phyloP scores from a whole-genome alignment of 1,284 basidiomycete species.

The Pseudozyma thailandica region DNA sequence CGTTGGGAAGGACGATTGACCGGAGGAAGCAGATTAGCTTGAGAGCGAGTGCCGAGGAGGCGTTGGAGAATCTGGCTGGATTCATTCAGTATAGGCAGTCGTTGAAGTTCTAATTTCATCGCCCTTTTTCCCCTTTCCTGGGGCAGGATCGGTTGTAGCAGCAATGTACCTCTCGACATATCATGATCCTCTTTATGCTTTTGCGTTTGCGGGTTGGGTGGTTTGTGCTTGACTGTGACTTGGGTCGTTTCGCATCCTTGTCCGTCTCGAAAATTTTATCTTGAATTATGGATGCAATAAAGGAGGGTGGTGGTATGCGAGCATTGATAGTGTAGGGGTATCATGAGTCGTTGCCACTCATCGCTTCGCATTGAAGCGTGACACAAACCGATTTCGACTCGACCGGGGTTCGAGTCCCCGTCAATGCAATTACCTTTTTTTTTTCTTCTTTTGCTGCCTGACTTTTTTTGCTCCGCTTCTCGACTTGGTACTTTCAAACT shows the following conservation, averaged over 20 bases:
- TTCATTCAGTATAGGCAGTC: slow-evolving; percentile 82
- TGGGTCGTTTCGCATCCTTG: background rate
- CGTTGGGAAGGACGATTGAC: slow-evolving; percentile 68
- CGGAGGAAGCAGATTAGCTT: slow-evolving; percentile 70
- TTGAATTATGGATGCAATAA: slow-evolving; percentile 1
- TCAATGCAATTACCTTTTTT: slow-evolving; percentile 50
- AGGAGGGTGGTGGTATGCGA: accelerated
- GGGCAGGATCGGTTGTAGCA: no score
- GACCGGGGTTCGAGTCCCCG: slow-evolving; percentile 59
- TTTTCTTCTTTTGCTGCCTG: background rate
- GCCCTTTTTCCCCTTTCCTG: no score
- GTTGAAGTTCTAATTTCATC: slow-evolving; percentile 27
- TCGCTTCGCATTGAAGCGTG: slow-evolving; percentile 3
- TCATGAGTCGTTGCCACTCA: slow-evolving; percentile 49
- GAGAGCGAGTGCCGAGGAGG: slow-evolving; percentile 70
- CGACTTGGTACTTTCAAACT: no score
- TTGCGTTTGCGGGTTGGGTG: background rate
- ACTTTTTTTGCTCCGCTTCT: background rate
- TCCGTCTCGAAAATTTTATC: background rate
- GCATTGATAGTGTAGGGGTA: slow-evolving; percentile 51
- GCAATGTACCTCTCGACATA: no score
- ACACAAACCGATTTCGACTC: slow-evolving; percentile 38
- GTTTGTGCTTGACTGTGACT: background rate
- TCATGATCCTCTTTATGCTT: background rate
- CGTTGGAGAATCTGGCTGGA: slow-evolving; percentile 81